Percentiles rank a stretch among this genome's conserved stretches.
These are phyloP conservation scores for Aspergillus nanangensis DNA, from an alignment of 495 filamentous ascomycete species.

Conservation along the genomic window DNA sequence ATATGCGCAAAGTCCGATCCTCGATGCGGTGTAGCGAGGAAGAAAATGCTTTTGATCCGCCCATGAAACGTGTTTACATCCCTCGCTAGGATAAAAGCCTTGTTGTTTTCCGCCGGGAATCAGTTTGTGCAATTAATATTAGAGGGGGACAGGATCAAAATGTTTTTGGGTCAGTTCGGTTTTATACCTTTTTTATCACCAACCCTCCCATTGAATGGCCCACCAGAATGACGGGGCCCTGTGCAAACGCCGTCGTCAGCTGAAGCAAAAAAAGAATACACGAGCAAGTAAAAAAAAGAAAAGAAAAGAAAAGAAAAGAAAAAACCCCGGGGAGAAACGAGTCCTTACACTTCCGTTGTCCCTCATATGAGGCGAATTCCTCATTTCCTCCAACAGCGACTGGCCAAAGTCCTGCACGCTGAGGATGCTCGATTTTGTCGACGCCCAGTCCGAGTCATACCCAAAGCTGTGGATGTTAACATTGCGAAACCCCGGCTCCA, in stretches of 20 bases:
- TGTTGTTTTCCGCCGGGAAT: no score
- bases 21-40: slow-evolving; percentile 49
- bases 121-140: no score
- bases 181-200: slow-evolving; percentile 46
- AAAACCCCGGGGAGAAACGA: no score
- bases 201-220: slow-evolving; percentile 53
- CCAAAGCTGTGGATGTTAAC: slow-evolving; percentile 36
- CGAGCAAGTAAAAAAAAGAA: no score
- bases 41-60: slow-evolving; percentile 42
- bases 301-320: no score
- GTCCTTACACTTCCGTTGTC: no score
- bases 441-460: slow-evolving; percentile 29
- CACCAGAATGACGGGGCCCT: slow-evolving; percentile 38
- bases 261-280: no score
- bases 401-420: slow-evolving; percentile 40
- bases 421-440: slow-evolving; percentile 28
- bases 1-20: slow-evolving; percentile 41
- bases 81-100: no score
- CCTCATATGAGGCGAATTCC: slow-evolving; percentile 8
- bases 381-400: slow-evolving; percentile 32
- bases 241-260: no score
- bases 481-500: slow-evolving; percentile 22
- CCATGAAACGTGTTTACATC: slow-evolving; percentile 17
- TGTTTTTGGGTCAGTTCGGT: no score
- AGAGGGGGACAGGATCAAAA: no score